A percentile compares a stretch with the other conserved stretches of the same genome.
phyloP scores from a whole-genome alignment of 2,329 filamentous ascomycete species.

The Fusarium longipes region DNA sequence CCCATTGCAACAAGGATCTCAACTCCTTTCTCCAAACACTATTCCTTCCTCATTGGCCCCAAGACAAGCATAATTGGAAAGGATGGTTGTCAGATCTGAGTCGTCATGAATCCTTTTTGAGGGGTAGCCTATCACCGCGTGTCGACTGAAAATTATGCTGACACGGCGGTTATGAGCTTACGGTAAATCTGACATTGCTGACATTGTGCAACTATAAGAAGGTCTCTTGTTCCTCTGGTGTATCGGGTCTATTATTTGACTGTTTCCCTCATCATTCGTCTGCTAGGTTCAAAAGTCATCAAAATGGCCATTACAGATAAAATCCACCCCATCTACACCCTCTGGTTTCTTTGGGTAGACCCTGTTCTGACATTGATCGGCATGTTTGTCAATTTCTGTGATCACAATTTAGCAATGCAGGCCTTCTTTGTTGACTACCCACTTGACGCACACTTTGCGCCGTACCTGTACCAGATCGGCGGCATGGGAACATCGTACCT shows the following conservation, averaged over 20 bases:
- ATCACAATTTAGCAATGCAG: conserved; percentile 27
- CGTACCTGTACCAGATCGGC: conserved; percentile 42
- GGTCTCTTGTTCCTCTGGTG: not conserved
- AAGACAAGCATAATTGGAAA: no score
- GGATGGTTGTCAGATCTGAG: no score
- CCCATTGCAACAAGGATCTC: no score
- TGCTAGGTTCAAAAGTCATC: not conserved
- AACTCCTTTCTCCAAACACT: no score
- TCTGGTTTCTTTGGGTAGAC: conserved; percentile 43
- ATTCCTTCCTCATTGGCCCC: no score
- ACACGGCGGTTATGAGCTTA: not conserved
- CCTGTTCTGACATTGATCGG: conserved; percentile 33
- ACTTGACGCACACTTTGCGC: conserved; percentile 21
- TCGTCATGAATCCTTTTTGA: no score
- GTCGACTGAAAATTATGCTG: not conserved
- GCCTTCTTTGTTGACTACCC: conserved; percentile 23
- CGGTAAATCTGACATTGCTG: not conserved
- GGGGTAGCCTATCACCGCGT: not conserved
- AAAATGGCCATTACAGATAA: conserved; percentile 25
- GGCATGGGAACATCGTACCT: conserved; percentile 39
- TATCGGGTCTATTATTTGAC: not conserved
- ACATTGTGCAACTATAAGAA: not conserved
- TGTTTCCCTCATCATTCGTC: fast-evolving
- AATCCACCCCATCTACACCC: conserved; percentile 33
- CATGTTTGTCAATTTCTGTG: conserved; percentile 35